Evolutionary conservation across 1,284 basidiomycete species (phyloP), one percentile per base, ranked within the genome.

Genomic region (Ustilago crameri): DNA sequence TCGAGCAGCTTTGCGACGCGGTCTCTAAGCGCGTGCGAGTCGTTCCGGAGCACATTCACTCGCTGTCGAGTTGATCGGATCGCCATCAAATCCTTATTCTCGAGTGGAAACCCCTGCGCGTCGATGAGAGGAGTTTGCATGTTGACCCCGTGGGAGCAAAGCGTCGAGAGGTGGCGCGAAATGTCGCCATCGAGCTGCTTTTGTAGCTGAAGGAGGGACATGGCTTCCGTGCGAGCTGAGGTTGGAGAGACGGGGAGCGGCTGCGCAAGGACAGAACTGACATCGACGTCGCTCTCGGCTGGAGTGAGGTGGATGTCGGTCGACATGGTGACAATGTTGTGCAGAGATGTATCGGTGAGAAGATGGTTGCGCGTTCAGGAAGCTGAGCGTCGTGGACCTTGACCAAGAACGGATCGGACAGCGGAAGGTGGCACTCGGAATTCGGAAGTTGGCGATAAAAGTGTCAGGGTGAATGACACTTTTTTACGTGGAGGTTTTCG

Each of bases 71-170:
- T 76, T 2, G 56, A 60, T 27, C 77, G 47, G 18, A 79, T 70
- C 7, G 75, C 74, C 52, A 76, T 52, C 7, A 79, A 45, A 44
- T 79, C 77, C 35, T 70, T 66, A 43, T 72, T 61, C 2, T 70
- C 66, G 10, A 74, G 54, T 2, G 77, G 77, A 23, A 79, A 79
- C 27, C 75, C 76, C 12, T 79, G 61, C 5, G 59, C 46, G 34
- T 79, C 77, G 22, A 79, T 38, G 26, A 79, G 48, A 0, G 67
- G 63, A 0, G 73, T 73, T 7, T 41, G 51, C 66, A 75, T 67
- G 26, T 49, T 49, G 32, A 74, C 67, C 20, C 56, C 64, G 37
- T 79, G 75, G 10, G 57, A 46, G 5, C 45, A 42, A 30, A 78
- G 60, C 0, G 60, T 50, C 2, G 49, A 38, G 47, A 61, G 45